Conservation (phyloP, 179 eudicot species). For the Heliamphora pulchella region DNA sequence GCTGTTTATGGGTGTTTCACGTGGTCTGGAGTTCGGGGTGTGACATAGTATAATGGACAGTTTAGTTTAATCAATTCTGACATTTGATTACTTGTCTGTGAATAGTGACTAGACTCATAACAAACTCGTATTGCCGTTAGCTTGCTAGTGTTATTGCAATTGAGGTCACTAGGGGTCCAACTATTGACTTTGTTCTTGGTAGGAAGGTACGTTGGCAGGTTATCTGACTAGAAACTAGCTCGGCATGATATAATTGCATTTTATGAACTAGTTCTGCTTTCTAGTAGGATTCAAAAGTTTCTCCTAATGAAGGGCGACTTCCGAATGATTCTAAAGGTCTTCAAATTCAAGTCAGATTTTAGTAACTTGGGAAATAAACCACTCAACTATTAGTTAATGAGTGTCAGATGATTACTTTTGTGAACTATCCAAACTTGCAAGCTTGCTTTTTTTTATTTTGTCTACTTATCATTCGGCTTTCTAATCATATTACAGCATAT, state of each 20-base stretch:
- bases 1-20: too few species aligned
- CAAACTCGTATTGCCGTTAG: conserved; percentile 32
- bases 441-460: not conserved
- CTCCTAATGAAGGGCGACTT: conserved; percentile 86
- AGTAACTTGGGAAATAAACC: too few species aligned
- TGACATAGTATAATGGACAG: not conserved
- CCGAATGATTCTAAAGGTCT: conserved; percentile 92
- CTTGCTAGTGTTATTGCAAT: conserved; percentile 99
- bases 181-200: conserved; percentile 77
- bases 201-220: conserved; percentile 52
- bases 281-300: conserved; percentile 71
- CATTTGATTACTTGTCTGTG: not conserved
- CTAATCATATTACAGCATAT: not conserved
- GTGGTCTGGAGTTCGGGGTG: too few species aligned
- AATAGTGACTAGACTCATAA: not conserved
- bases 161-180: conserved; percentile 96
- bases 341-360: not conserved
- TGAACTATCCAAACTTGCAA: not conserved
- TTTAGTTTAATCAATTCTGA: not conserved
- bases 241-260: not conserved
- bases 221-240: not conserved
- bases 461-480: not conserved
- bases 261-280: conserved; percentile 13
- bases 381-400: too few species aligned
- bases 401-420: not conserved